phyloP scores from a whole-genome alignment of 768 basidiomycete species.

The Serendipita sp. region DNA sequence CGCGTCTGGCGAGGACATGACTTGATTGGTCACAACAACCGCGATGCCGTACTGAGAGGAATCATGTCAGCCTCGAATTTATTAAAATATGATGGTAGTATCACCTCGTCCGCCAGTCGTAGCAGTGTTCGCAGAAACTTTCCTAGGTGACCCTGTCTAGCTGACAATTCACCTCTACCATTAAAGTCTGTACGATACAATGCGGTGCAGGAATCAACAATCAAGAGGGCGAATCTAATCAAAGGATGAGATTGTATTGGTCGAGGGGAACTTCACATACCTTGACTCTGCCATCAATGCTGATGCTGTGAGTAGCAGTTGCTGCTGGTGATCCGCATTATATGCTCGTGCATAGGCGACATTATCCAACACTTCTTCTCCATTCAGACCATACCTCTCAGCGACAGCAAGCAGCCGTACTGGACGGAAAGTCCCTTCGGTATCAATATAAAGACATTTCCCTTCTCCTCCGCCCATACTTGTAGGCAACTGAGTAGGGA shows the following conservation, averaged over 20 bases:
- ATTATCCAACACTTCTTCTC: slow-evolving; percentile 95
- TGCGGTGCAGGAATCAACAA: slow-evolving; percentile 93
- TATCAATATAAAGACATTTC: slow-evolving; percentile 97
- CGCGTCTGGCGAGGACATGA: slow-evolving; percentile 97
- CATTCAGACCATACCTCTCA: slow-evolving; percentile 89
- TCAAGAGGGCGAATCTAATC: slow-evolving; percentile 78
- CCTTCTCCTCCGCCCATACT: slow-evolving; percentile 98
- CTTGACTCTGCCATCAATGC: slow-evolving; percentile 99
- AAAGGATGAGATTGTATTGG: background rate
- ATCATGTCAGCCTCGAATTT: background rate
- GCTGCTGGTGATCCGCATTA: slow-evolving; percentile 93
- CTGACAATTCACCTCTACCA: slow-evolving; percentile 88
- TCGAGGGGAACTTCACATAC: slow-evolving; percentile 24
- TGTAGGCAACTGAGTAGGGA: slow-evolving; percentile 45
- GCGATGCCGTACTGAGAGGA: slow-evolving; percentile 77
- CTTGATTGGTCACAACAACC: slow-evolving; percentile 94
- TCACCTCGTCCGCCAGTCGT: slow-evolving; percentile 88
- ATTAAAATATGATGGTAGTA: slow-evolving; percentile 12
- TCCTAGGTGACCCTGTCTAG: slow-evolving; percentile 87
- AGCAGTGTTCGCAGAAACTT: slow-evolving; percentile 89
- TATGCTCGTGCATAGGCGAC: slow-evolving; percentile 97
- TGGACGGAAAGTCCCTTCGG: slow-evolving; percentile 97
- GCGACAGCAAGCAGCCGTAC: slow-evolving; percentile 87
- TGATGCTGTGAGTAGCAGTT: slow-evolving; percentile 76
- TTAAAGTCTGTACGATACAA: slow-evolving; percentile 91